Evolutionary conservation across 176 grass and related monocot genomes (phyloP), one percentile per base, ranked within the genome.

Genomic region (Carex pumila): DNA sequence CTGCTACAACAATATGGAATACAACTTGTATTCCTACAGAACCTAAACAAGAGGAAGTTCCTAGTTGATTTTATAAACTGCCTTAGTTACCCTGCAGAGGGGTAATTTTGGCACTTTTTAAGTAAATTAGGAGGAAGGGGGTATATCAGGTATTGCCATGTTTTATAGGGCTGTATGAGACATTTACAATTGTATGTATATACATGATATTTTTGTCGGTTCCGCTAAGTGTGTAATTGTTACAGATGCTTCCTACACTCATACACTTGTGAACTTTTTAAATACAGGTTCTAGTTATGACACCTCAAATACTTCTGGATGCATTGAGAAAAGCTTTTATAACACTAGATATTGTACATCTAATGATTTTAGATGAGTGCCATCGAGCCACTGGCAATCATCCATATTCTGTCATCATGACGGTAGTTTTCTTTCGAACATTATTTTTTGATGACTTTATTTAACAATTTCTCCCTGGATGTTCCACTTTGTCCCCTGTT

Each of bases 341-440:
- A 54, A 89, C 30, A 66, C 80, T 98, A 68, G 87, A 98, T 79
- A 85, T 50, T 30, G 79, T 98, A 69, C 84, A 79, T 55, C 82
- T 98, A 57, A 66, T 98, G 80, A 86, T 98, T 88, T 84, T 98
- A 88, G 95, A 98, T 54, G 92, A 98, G 83, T 98, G 95, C 84
- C 92, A 98, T 90, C 89, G 79, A 58, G 91, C 95, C 79, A 93
- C 89, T 60, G 91, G 91, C 49, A 94, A 90, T 43, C 95, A 98
- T 75, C 92, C 95, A 43, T 98, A 98, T 67, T 84, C 84, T 45
- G 91, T 81, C 75, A 93, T 98, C 89, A 98, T 98, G 95, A 94
- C 87, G 95, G 95, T 97, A 92, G 82, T 84, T 52, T 49, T 65
- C 58, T 75, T 75, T 75, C 15, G 1, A 43, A 73, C 60, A 45